These are phyloP conservation scores for Clavariopsis aquatica DNA, from an alignment of 495 filamentous ascomycete genomes.

Conservation along the genomic window DNA sequence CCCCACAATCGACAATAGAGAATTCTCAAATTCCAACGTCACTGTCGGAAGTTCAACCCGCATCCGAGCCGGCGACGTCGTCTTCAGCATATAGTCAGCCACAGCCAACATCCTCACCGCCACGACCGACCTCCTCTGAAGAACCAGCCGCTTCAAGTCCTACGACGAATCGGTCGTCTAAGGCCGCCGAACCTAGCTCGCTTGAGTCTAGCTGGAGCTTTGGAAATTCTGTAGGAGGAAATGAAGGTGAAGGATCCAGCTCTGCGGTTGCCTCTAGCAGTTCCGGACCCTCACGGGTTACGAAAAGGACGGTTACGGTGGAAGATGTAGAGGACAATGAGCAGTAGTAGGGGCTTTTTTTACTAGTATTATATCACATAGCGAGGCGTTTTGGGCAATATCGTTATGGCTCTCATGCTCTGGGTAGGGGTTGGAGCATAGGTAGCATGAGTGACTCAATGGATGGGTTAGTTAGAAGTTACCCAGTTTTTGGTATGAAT, in stretches of 20 bases:
- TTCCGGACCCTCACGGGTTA: conserved; percentile 13
- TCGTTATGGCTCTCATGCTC: neutral
- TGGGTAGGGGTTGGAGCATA: neutral
- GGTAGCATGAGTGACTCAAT: neutral
- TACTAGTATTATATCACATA: conserved; percentile 21
- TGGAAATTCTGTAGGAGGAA: conserved; percentile 14
- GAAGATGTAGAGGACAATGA: conserved; percentile 32
- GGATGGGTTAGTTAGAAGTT: neutral
- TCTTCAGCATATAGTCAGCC: neutral
- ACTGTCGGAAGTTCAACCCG: neutral
- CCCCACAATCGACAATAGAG: conserved; percentile 1
- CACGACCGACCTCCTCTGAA: conserved; percentile 10
- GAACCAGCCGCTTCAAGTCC: conserved; percentile 12
- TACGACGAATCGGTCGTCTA: conserved; percentile 6
- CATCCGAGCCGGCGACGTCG: neutral
- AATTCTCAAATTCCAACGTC: neutral
- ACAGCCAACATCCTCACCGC: neutral
- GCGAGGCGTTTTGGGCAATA: conserved; percentile 30
- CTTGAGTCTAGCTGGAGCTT: conserved; percentile 36
- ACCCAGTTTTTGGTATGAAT: neutral
- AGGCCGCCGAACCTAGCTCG: conserved; percentile 20
- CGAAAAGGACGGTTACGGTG: conserved; percentile 29
- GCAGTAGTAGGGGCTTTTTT: neutral
- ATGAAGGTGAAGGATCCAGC: conserved; percentile 20
- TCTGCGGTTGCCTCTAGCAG: conserved; percentile 27